Evolutionary conservation across 208 protist genomes (phyloP), one percentile per base, ranked within the genome.

Genomic region (Acanthamoeba rhysodes): DNA sequence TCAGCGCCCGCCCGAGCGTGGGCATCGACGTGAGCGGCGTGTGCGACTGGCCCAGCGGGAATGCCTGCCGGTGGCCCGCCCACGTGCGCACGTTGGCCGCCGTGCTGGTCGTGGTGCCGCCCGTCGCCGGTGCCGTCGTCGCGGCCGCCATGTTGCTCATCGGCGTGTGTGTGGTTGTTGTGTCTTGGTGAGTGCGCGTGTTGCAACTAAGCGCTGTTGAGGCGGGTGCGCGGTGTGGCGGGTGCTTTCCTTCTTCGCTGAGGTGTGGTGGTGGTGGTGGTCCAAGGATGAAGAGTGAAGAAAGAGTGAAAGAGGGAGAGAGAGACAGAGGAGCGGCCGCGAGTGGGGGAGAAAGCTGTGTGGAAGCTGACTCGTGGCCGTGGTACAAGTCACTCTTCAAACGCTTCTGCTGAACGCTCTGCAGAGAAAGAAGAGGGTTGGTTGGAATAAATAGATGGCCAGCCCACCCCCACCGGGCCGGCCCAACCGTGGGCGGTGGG

Each of bases 1-100:
- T 90, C 20, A 90, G 50, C 27, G 84, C 84, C 29, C 57, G 18
- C 24, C 84, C 84, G 48, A 90, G 84, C 14, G 84, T 90, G 84
- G 84, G 84, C 55, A 90, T 90, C n/a, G 84, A 90, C 74, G 84
- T 90, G 27, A 90, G 84, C 14, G 84, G 84, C 50, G 50, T 90
- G 84, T 90, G 84, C 16, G 84, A 29, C 84, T 90, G 84, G 57
- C 84, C 84, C 50, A 90, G 57, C 50, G 84, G 84, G 34, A 90
- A 90, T 4, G 84, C 84, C 50, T 90, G 84, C 18, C 84, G 84
- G 41, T 82, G 74, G n/a, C 74, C 74, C 37, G 74, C 74, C 74
- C 74, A 82, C 24, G 34, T 82, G 74, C 74, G 74, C 41, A 82
- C 74, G 29, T 82, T 82, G 37, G 74, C 74, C 24, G 34, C 20